Conservation (phyloP, 1,284 basidiomycete species). For the Athelia psychrophila region DNA sequence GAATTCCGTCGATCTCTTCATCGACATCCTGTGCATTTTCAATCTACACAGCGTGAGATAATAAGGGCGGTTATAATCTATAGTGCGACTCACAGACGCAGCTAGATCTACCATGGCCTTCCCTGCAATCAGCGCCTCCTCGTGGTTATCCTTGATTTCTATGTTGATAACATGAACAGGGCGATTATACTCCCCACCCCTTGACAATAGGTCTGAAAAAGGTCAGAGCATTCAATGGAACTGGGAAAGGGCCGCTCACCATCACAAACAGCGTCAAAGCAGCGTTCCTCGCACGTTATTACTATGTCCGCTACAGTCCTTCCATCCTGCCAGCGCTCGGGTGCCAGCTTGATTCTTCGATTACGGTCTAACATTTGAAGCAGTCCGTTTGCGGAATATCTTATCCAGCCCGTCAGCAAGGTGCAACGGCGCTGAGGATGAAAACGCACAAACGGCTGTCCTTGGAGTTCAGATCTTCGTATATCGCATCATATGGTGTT, state of each 20-base stretch:
- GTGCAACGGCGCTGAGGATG: neutral
- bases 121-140: constrained; percentile 95
- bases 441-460: constrained; percentile 78
- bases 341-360: constrained; percentile 87
- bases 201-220: constrained; percentile 74
- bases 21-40: constrained; percentile 87
- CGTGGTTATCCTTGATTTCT: constrained; percentile 99
- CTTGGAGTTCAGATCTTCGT: constrained; percentile 87
- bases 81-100: constrained; percentile 61
- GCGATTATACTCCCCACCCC: constrained; percentile 91
- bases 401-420: constrained; percentile 26
- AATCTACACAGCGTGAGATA: constrained; percentile 53
- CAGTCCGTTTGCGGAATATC: constrained; percentile 96
- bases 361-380: constrained; percentile 98
- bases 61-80: constrained; percentile 7
- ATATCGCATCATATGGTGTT: constrained; percentile 97
- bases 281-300: constrained; percentile 98
- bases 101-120: constrained; percentile 96
- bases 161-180: constrained; percentile 97
- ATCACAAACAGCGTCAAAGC: constrained; percentile 98
- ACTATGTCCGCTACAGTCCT: constrained; percentile 90
- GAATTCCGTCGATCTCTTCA: constrained; percentile 85
- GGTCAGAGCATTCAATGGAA: constrained; percentile 7
- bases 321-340: constrained; percentile 96
- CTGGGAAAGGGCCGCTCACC: constrained; percentile 50